Conservation (phyloP, 129 eudicot species). For the Logfia minima region DNA sequence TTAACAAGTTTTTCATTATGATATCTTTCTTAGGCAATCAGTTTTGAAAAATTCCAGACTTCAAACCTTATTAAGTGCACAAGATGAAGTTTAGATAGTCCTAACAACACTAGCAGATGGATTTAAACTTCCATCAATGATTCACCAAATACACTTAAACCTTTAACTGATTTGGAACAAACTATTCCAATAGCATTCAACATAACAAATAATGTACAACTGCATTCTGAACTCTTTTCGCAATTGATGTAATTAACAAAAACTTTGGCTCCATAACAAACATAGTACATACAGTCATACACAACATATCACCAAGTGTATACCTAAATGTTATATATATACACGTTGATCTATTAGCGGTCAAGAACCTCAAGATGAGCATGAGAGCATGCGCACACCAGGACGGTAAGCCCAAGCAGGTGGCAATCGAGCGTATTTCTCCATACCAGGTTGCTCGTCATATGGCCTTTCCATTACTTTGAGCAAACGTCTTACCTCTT, state of each 20-base stretch:
- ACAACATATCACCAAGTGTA: slow-evolving; percentile 13
- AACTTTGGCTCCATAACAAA: background rate
- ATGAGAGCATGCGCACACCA: slow-evolving; percentile 96
- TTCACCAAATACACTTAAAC: background rate
- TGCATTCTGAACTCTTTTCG: slow-evolving; percentile 3
- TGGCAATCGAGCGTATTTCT: slow-evolving; percentile 87
- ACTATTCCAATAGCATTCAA: background rate
- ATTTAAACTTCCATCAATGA: background rate
- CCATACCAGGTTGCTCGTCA: slow-evolving; percentile 99
- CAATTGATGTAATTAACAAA: background rate
- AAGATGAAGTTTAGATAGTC: background rate
- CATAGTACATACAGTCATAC: background rate
- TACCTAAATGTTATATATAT: slow-evolving; percentile 16
- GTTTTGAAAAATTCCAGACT: background rate
- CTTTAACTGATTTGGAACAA: background rate
- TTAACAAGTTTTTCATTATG: too few species aligned
- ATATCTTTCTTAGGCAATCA: background rate
- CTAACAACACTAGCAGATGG: background rate
- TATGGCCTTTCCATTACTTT: slow-evolving; percentile 84
- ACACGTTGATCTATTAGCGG: background rate
- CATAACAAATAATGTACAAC: background rate
- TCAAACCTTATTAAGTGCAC: background rate
- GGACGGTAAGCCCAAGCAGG: slow-evolving; percentile 99
- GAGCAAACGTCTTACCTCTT: slow-evolving; percentile 70
- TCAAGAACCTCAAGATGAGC: slow-evolving; percentile 64